Evolutionary conservation across 495 filamentous ascomycete species (phyloP), one percentile per base, ranked within the genome.

Genomic region (Ramalina intermedia): DNA sequence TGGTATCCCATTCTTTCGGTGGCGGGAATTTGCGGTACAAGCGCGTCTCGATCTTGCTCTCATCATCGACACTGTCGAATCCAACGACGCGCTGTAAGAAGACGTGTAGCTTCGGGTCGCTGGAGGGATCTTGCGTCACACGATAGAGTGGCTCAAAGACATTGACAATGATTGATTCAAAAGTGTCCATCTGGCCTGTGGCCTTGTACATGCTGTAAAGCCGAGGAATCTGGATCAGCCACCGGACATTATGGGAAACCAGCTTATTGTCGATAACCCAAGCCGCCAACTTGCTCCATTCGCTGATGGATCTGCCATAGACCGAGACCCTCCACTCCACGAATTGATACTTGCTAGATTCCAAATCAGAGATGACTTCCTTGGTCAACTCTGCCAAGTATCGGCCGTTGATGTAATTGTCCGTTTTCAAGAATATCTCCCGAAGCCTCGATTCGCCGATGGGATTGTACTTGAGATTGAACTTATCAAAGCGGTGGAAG

Each of bases 231-330:
- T 98, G 91, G 51, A 98, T 82, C 39, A 98, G 75, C 91, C 91
- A 98, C 45, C 93, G 88, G 35, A 96, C 86, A 63, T 96, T 98
- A 55, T 87, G 91, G 0, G 88, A 94, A 63, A 95, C 90, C 27
- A 98, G 72, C 66, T 96, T 96, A 65, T 98, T 94, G 70, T 98
- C 91, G 16, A 96, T 76, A n/a, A 98, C 91, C 91, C 91, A 98
- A 9, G 85, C 85, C 3, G 91, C 90, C 40, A 98, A 77, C 58
- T 94, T 98, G 61, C 96, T 90, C 91, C 91, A 98, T 63, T 98
- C 91, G 52, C 94, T 83, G 24, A 91, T 67, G 6, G 84, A 80
- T 61, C 85, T 81, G 46, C 91, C 91, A 60, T 98, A 96, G 51
- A 98, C 88, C 12, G 87, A 94, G 48, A 98, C 91, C 16, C 91